phyloP scores from a whole-genome alignment of 2,329 filamentous ascomycete species.

The Emydomyces testavorans region DNA sequence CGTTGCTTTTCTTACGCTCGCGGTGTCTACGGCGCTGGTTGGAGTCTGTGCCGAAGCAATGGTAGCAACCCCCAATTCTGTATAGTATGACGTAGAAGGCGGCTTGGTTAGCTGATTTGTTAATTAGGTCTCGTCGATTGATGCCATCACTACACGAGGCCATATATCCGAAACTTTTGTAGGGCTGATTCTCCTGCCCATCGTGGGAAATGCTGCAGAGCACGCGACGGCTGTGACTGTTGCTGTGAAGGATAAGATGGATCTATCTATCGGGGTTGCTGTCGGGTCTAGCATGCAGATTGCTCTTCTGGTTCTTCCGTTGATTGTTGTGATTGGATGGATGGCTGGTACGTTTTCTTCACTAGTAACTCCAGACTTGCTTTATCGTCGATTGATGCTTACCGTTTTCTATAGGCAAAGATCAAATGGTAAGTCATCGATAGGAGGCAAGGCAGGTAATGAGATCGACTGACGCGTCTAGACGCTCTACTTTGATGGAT shows the following conservation, averaged over 20 bases:
- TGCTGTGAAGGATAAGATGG: slow-evolving; percentile 57
- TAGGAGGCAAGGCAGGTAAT: not conserved
- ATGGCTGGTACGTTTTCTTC: slow-evolving; percentile 34
- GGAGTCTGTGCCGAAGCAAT: slow-evolving; percentile 63
- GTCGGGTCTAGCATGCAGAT: slow-evolving; percentile 57
- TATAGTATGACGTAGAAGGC: not conserved
- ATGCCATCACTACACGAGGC: slow-evolving; percentile 40
- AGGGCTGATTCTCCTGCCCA: slow-evolving; percentile 52
- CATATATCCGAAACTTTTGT: slow-evolving; percentile 49
- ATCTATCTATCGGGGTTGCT: slow-evolving; percentile 54
- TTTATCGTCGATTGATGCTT: not conserved
- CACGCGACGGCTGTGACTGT: slow-evolving; percentile 53
- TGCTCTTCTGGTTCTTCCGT: slow-evolving; percentile 49
- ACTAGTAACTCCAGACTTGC: not conserved
- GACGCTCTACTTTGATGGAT: slow-evolving; percentile 72
- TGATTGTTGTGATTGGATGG: slow-evolving; percentile 53
- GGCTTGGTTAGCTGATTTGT: not conserved
- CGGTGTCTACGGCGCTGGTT: slow-evolving; percentile 63
- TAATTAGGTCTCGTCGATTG: slow-evolving; percentile 42
- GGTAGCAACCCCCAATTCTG: slow-evolving; percentile 25
- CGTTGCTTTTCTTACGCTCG: slow-evolving; percentile 49
- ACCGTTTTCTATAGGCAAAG: slow-evolving; percentile 30
- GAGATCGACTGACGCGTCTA: slow-evolving; percentile 11
- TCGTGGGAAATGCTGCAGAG: slow-evolving; percentile 56
- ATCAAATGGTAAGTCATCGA: slow-evolving; percentile 41